Percentiles rank a stretch among this genome's conserved stretches.
phyloP scores from a whole-genome alignment of 352 stramenopile species.

The Globisporangium paddicum region DNA sequence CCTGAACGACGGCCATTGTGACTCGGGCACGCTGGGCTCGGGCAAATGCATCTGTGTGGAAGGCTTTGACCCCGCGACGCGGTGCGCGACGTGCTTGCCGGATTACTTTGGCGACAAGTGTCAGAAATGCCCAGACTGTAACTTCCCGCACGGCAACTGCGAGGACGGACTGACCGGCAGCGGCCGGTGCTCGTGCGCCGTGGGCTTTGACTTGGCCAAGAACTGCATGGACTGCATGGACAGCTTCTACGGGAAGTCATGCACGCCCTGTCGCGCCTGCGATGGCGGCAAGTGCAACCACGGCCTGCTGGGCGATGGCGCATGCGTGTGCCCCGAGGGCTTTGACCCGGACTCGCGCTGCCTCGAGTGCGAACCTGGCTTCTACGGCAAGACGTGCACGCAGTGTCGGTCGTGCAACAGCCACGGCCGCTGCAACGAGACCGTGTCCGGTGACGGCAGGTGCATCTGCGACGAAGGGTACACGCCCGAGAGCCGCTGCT shows the following conservation, averaged over 20 bases:
- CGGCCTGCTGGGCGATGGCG: conserved; percentile 63
- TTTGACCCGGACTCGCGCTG: conserved; percentile 72
- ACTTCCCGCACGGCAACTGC: conserved; percentile 82
- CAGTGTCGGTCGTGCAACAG: conserved; percentile 81
- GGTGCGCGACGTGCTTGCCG: conserved; percentile 76
- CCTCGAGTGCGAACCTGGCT: conserved; percentile 62
- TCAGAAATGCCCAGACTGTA: conserved; percentile 70
- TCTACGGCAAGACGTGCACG: conserved; percentile 75
- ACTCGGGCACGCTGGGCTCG: conserved; percentile 50
- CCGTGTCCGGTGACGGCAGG: conserved; percentile 47
- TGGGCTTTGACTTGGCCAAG: conserved; percentile 63
- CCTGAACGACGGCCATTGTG: conserved; percentile 67
- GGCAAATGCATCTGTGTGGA: conserved; percentile 67
- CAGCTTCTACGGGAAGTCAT: conserved; percentile 72
- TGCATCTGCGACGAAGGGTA: conserved; percentile 87
- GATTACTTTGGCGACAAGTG: conserved; percentile 71
- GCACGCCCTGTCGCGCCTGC: conserved; percentile 74
- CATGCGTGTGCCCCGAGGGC: conserved; percentile 77
- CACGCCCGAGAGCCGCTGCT: conserved; percentile 63
- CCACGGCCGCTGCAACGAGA: conserved; percentile 78
- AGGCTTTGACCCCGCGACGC: conserved; percentile 70
- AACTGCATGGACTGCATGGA: conserved; percentile 85
- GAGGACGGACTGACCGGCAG: conserved; percentile 77
- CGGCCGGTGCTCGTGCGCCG: conserved; percentile 79
- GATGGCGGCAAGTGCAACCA: conserved; percentile 79